Base-by-base conservation (phyloP, 2,329 filamentous ascomycete genomes). In the Trichoderma brevicompactum region DNA sequence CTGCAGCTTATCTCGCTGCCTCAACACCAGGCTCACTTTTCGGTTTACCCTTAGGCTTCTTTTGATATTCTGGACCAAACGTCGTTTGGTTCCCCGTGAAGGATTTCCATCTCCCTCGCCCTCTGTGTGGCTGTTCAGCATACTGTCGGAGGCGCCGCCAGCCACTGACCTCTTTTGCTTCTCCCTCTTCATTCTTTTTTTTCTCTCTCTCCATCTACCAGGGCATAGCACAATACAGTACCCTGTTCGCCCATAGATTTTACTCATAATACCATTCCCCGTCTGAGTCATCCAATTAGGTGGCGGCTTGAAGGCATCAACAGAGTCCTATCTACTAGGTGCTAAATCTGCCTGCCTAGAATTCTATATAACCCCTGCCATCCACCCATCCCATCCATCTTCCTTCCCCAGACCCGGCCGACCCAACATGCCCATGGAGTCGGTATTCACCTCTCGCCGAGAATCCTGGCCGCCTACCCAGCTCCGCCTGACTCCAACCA, bases 401-500 rank as follows among this genome's bases (percentile, higher is more conserved):
- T n/a, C 23, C 19, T 40, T 43, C 59, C 49, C 59, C 48, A 54
- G 49, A 34, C 38, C 38, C 43, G 15, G 36, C 7, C 6, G 34
- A n/a, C 10, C 43, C 41, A 23, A 34, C 19, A 81, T 82, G 80
- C 74, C 79, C 64, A 70, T 74, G 40, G 70, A 74, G 9, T 71
- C 73, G 17, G 64, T 71, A 28, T 71, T 75, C 60, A 71, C 72
- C 66, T 75, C 75, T 65, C 77, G 74, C 65, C 76, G 79, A 68
- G 82, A 82, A 69, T 82, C 82, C 15, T 86, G 82, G 82, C 80
- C 83, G 17, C 81, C 83, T 2, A 82, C 81, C n/a, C 81, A 81
- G 69, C 75, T 83, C 67, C 79, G 78, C 50, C 76, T 85, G 32
- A 77, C 77, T 52, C 80, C 79, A 13, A 77, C 78, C 58, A 70